phyloP scores from a whole-genome alignment of 768 basidiomycete species.

The Pulveroboletus frians region DNA sequence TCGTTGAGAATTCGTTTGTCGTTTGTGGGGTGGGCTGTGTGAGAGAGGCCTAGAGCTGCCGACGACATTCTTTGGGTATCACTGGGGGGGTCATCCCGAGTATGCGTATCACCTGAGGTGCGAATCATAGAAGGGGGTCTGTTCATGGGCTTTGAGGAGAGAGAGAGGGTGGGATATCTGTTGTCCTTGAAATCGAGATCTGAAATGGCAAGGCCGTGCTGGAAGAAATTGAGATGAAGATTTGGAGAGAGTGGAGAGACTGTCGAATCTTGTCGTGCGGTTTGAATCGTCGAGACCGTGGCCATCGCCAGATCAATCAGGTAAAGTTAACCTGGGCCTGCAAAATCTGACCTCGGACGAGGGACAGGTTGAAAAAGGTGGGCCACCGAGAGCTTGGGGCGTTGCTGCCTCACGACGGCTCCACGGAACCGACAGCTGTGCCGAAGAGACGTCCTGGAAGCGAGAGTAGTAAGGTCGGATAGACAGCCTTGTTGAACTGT shows the following conservation, averaged over 20 bases:
- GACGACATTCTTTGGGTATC: conserved; percentile 13
- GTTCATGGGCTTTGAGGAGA: conserved; percentile 20
- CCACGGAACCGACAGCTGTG: neutral
- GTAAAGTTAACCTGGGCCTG: conserved; percentile 19
- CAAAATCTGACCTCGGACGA: conserved; percentile 11
- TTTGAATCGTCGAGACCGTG: conserved; percentile 51
- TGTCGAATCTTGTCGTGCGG: conserved; percentile 38
- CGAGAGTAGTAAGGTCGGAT: neutral
- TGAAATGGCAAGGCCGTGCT: conserved; percentile 48
- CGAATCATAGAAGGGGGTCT: conserved; percentile 29
- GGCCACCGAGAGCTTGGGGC: conserved; percentile 1
- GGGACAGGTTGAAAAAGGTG: conserved; percentile 4
- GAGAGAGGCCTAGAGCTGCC: conserved; percentile 11
- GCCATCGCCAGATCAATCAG: conserved; percentile 25
- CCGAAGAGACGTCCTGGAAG: neutral
- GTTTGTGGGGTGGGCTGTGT: conserved; percentile 12
- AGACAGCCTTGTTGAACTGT: neutral
- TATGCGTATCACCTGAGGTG: conserved; percentile 24
- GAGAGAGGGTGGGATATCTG: conserved; percentile 43
- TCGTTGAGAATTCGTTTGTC: conserved; percentile 24
- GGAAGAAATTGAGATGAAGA: conserved; percentile 41
- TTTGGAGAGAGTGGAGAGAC: conserved; percentile 29
- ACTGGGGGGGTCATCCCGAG: conserved; percentile 19
- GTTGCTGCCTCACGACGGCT: neutral
- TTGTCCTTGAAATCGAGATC: conserved; percentile 63